phyloP scores from a whole-genome alignment of 2,329 filamentous ascomycete genomes.

The Fusarium sp. region DNA sequence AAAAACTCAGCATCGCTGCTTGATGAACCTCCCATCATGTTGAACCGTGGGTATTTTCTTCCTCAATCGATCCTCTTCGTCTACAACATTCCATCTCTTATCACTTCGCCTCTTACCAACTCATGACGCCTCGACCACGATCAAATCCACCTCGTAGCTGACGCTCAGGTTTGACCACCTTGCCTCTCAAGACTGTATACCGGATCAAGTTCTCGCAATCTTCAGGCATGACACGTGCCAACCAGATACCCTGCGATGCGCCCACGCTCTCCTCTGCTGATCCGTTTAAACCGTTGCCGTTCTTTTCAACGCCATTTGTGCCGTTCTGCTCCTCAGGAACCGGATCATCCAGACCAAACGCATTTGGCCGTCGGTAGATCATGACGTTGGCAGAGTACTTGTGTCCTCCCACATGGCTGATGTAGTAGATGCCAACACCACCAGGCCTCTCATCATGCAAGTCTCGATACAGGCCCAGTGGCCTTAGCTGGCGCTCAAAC shows the following conservation, averaged over 20 bases:
- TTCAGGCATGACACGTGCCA: conserved; percentile 84
- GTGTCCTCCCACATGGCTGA: conserved; percentile 95
- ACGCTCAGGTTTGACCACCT: conserved; percentile 87
- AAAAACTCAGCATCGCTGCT: conserved; percentile 2
- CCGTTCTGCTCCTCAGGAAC: conserved; percentile 44
- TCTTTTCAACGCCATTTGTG: conserved; percentile 44
- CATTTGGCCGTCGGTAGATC: conserved; percentile 78
- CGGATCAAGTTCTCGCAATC: conserved; percentile 93
- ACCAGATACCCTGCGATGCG: conserved; percentile 91
- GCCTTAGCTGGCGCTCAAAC: conserved; percentile 87
- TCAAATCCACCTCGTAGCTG: conserved; percentile 95
- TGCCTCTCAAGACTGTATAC: conserved; percentile 92
- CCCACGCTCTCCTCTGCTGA: conserved; percentile 58
- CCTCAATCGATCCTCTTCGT: neutral
- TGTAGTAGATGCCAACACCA: conserved; percentile 95
- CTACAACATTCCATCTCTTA: neutral
- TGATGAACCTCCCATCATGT: neutral
- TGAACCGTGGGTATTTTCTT: conserved; percentile 9
- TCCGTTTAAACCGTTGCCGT: conserved; percentile 17
- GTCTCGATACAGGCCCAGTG: conserved; percentile 86
- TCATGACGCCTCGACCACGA: conserved; percentile 80
- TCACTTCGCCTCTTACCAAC: conserved; percentile 75
- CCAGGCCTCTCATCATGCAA: conserved; percentile 89
- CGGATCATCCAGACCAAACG: conserved; percentile 65
- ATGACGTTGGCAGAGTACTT: conserved; percentile 97